Base-by-base conservation (phyloP, 2,329 filamentous ascomycete genomes). In the Cryphonectria parasitica region DNA sequence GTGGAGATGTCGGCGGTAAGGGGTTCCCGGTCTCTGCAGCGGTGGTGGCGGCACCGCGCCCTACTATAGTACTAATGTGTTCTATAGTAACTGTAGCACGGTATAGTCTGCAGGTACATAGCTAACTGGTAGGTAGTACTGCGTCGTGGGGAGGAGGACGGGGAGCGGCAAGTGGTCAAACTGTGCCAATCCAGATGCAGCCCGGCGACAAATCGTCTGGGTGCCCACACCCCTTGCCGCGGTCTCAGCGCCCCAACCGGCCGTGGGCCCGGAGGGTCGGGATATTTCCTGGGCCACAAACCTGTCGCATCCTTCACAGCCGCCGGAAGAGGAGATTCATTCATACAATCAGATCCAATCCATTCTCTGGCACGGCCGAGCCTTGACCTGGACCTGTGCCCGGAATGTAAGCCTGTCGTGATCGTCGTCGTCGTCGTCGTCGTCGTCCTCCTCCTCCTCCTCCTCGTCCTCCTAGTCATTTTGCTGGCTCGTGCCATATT, bases 1-100 rank as follows among this genome's bases (percentile, higher is more conserved):
- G 66, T 45, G 43, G 54, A 66, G 52, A 31, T 31, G 22, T 31
- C 45, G 54, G n/a, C 41, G 67, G 67, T 69, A 66, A 62, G 69
- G 69, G 67, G 54, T 60, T 25, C 69, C 67, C 36, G 45, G 67
- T 45, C 15, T 43, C 28, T 28, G 17, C 39, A 65, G 66, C 45
- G 67, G 39, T 49, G 62, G 45, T 66, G 56, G 56, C 39, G 64
- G 66, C 64, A 49, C 41, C 41, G 41, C 13, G 15, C 41, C 41
- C 41, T 43, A 43, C 41, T 43, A 43, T 17, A 43, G 41, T 15
- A 43, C 45, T 49, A 49, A 22, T 49, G 19, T n/a, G 45, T 22
- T n/a, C 45, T 49, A 49, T n/a, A n/a, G 43, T 45, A 17, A 17
- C 17, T 45, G 17, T 22, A 45, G 10, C 13, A 39, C 36, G 36